phyloP scores from a whole-genome alignment of 129 eudicot genomes.

The Artemisia tridentata region DNA sequence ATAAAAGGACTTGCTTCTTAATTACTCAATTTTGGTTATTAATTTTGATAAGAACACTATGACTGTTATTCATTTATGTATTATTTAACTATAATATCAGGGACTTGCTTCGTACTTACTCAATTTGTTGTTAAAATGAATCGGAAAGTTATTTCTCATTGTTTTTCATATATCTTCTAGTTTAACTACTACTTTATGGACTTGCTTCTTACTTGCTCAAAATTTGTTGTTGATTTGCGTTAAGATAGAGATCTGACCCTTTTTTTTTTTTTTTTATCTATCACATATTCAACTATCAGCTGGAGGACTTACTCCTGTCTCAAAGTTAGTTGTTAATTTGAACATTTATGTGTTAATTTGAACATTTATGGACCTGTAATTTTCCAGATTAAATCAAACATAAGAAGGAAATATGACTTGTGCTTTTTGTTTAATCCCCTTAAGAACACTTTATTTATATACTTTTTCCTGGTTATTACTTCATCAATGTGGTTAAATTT shows the following conservation, averaged over 20 bases:
- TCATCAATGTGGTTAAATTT: constrained; percentile 18
- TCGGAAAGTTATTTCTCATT: constrained; percentile 17
- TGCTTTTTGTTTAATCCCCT: not conserved
- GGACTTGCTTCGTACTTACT: constrained; percentile 17
- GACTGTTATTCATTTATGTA: not conserved
- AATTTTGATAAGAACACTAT: not conserved
- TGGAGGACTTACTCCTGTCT: not conserved
- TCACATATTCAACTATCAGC: not conserved
- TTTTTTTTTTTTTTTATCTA: not conserved
- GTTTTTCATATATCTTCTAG: not conserved
- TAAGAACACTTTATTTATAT: constrained; percentile 1
- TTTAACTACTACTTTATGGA: not conserved
- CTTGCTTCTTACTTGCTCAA: constrained; percentile 17
- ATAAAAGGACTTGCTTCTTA: not conserved
- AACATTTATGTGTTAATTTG: not conserved
- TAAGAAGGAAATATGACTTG: constrained; percentile 6
- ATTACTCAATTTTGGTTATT: not conserved
- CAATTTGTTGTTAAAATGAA: constrained; percentile 8
- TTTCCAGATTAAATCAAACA: constrained; percentile 13
- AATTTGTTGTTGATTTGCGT: not conserved
- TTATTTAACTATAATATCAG: not conserved
- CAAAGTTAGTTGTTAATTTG: not conserved
- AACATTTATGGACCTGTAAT: not conserved
- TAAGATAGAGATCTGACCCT: not conserved
- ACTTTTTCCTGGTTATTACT: constrained; percentile 9